Evolutionary conservation across 2,329 filamentous ascomycete genomes (phyloP), one percentile per base, ranked within the genome.

Genomic region (Aspergillus transmontanensis): DNA sequence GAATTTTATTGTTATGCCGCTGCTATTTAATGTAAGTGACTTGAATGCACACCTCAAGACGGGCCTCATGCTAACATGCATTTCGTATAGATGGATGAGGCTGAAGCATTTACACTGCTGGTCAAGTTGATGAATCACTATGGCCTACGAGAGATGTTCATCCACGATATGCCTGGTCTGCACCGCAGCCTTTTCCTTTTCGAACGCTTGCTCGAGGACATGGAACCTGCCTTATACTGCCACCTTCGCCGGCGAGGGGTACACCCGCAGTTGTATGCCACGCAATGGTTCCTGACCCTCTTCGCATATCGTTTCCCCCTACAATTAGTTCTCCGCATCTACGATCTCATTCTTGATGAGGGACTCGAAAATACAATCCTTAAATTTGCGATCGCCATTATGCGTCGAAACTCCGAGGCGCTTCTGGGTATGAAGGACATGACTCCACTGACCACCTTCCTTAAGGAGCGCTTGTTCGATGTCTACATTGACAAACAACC

Each of bases 261-360:
- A 60, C 91, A 91, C 10, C 91, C 95, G 0, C 93, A 97, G 74
- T 85, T 99, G 10, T 99, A 99, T 75, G 95, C 95, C 51, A 99
- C 95, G 0, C 95, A 99, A 78, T 99, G 95, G 95, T 99, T 99
- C 79, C 85, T 99, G 57, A 99, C 95, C 0, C 85, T 99, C n/a
- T 99, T 99, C 75, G 93, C 94, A 36, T 99, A 99, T 78, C 91
- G 96, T 48, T 99, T 99, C 78, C 95, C 95, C 10, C 85, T 99
- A 9, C 95, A 99, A 75, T 87, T 99, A 11, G 95, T 99, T 7
- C 89, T 99, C 62, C 91, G 95, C 36, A 96, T 99, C 57, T 99
- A 98, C 78, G 95, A 99, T 75, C 82, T 99, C 60, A 95, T 99
- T 58, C 84, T 99, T 21, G 95, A 92, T 54, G 94, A 98, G 78